Base-by-base conservation (phyloP, 2,329 filamentous ascomycete genomes). In the Cercospora berteroae region DNA sequence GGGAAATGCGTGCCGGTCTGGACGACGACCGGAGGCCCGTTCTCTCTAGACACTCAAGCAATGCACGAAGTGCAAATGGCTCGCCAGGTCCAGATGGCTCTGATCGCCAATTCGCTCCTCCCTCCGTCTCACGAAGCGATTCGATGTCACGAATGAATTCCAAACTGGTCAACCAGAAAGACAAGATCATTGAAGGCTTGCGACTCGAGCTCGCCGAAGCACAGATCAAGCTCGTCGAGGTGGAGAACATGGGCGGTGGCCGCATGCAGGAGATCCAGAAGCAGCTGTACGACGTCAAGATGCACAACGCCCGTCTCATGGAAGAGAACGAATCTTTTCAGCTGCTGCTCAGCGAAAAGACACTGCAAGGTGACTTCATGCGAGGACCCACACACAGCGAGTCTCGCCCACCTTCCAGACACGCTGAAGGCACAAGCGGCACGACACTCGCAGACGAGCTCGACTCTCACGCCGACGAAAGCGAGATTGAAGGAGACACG, bases 251-350 rank as follows among this genome's bases (percentile, higher is more conserved):
- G 79, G 94, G 93, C 62, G 94, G 94, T 63, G 93, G 93, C 56
- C 89, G 91, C 29, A 83, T 97, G 76, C 91, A 92, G 72, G 93
- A 97, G 79, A 87, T 98, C n/a, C 94, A 98, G 81, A 90, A 91
- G 74, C 88, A 92, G 71, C 86, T 98, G 62, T 89, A 97, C 81
- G 94, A 98, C 77, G 90, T 93, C 44, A 92, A 94, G 75, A 95
- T 98, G 90, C 91, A 93, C 72, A 99, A 98, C 77, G 95, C 95
- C 66, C 88, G 94, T 56, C 84, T 99, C 70, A 95, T 97, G 91
- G 95, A 99, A 81, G 95, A 99, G 80, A 98, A 98, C 76, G 95
- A 99, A 81, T 96, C 93, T 81, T 99, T 97, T 80, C 94, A 98
- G 80, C 86, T 98, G 42, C 88, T 99, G 18, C 88, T 99, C 25